Evolutionary conservation across 176 grass and related monocot species (phyloP).

Genomic region (Pontederia crassipes): DNA sequence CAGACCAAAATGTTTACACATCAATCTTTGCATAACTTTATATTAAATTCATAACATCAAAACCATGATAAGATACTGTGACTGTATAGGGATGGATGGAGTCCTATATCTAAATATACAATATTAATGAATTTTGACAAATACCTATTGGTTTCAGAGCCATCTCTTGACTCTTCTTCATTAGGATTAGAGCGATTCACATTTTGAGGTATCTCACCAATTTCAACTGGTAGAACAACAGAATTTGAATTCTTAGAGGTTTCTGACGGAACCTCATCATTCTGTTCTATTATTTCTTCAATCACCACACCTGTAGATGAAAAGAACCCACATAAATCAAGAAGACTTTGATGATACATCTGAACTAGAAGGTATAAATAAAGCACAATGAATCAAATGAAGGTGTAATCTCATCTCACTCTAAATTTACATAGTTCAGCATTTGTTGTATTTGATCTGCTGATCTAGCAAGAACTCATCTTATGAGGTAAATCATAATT

Average conservation of each 20-base stretch:
- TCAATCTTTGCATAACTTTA: too few relatives aligned
- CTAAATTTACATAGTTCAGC: too few relatives aligned
- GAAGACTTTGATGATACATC: too few relatives aligned
- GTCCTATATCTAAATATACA: too few relatives aligned
- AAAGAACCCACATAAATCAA: conserved; percentile 18
- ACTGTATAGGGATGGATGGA: too few relatives aligned
- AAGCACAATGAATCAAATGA: neutral
- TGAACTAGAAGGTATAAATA: neutral
- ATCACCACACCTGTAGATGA: conserved; percentile 56
- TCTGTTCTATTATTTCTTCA: conserved; percentile 79
- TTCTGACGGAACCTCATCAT: conserved; percentile 23
- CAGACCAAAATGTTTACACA: too few relatives aligned
- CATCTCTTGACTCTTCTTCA: conserved; percentile 33
- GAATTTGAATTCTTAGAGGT: conserved; percentile 36
- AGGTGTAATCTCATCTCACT: too few relatives aligned
- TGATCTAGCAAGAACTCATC: too few relatives aligned
- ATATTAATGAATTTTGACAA: neutral
- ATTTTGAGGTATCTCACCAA: conserved; percentile 26
- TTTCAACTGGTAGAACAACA: conserved; percentile 37
- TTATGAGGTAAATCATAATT: too few relatives aligned
- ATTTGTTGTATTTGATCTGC: too few relatives aligned
- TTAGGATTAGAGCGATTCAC: conserved; percentile 3
- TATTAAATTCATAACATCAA: too few relatives aligned
- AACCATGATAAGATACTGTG: too few relatives aligned
- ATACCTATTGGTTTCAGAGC: conserved; percentile 46